Base-by-base conservation (phyloP, 169 alveolate genomes). In the Plasmodium chabaudi region DNA sequence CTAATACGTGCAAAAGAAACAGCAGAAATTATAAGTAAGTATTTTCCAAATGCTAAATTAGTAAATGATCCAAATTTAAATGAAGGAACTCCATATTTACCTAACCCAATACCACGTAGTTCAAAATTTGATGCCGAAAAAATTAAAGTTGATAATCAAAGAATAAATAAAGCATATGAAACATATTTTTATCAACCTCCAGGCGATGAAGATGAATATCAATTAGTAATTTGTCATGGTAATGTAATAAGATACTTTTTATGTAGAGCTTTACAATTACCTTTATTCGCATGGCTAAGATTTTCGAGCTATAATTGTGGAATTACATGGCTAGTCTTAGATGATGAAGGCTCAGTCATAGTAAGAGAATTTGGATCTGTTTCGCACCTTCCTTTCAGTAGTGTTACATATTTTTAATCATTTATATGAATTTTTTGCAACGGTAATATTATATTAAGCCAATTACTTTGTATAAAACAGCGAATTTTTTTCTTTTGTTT, bases 11-110 rank as follows among this genome's bases (percentile, higher is more conserved):
- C 95, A 44, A 92, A 88, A 71, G 95, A 92, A 59, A 92, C 95
- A 1, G 93, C 95, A 60, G 68, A 67, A 55, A 87, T 92, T n/a
- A 79, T 87, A 68, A 89, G 93, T 49, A 92, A 87, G n/a, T 88
- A 88, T 72, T 92, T 92, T 79, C 93, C 95, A 0, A 88, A 87
- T 39, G 95, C 91, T 7, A 64, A 44, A 55, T 49, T 88, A 51
- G 15, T 92, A 49, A 92, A 92, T 61, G 95, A 92, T 39, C 87
- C 95, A 1, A 92, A 92, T 49, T 82, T 88, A 60, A 92, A 92
- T 47, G 95, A 92, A 71, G 95, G 95, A 0, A 90, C 91, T 19
- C 93, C 95, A 10, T 87, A 74, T 75, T 74, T 88, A 63, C 95
- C 95, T 12, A 88, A 89, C 6, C 95, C 95, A 12, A 55, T 92